phyloP scores from a whole-genome alignment of 2,329 filamentous ascomycete genomes.

The Huntiella bhutanensis region DNA sequence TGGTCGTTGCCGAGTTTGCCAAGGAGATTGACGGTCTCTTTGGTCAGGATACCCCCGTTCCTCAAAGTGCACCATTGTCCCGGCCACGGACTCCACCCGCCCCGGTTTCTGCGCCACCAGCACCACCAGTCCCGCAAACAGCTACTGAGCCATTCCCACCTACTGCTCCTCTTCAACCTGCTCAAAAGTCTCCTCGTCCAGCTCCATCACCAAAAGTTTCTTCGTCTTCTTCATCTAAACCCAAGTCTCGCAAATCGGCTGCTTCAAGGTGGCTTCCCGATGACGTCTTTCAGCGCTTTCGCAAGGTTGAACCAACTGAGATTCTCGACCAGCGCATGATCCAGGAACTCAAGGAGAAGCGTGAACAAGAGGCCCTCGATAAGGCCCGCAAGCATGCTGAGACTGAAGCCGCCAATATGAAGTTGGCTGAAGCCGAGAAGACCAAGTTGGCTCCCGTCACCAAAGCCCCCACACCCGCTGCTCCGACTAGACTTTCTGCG shows the following conservation, averaged over 20 bases:
- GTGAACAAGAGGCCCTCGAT: constrained; percentile 15
- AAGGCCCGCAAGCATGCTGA: background rate
- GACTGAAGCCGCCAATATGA: constrained; percentile 13
- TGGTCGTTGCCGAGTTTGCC: constrained; percentile 3
- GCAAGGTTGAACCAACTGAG: constrained; percentile 37
- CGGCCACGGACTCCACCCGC: constrained; percentile 2
- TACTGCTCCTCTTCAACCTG: background rate
- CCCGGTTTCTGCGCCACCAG: background rate
- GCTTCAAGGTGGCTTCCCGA: constrained; percentile 33
- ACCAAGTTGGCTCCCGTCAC: background rate
- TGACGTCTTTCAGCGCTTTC: constrained; percentile 36
- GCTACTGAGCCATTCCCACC: background rate
- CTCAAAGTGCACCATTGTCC: constrained; percentile 7
- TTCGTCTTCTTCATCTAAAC: background rate
- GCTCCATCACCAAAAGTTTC: background rate
- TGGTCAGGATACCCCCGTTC: background rate
- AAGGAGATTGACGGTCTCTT: constrained; percentile 3
- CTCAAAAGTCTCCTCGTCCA: background rate
- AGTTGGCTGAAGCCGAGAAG: constrained; percentile 14
- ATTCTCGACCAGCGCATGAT: constrained; percentile 36
- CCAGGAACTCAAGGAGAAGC: constrained; percentile 24
- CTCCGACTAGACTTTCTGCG: background rate
- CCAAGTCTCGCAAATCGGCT: constrained; percentile 4
- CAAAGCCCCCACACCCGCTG: background rate
- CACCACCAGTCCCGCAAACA: background rate